Conservation (phyloP, 129 eudicot species). For the Scalesia atractyloides region DNA sequence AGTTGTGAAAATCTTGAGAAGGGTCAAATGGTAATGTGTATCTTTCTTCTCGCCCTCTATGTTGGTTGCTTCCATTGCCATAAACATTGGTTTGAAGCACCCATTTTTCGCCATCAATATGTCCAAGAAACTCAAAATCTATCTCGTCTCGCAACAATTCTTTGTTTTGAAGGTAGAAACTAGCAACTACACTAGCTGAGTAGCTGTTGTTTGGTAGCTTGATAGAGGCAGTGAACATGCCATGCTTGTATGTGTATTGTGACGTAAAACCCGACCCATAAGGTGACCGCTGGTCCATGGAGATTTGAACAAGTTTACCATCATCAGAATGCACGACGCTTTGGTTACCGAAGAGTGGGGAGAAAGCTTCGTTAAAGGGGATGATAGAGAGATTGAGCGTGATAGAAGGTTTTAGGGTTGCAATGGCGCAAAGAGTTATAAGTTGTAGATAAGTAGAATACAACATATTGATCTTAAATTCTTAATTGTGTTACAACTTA, state of each 20-base stretch:
- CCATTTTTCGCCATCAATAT: slow-evolving; percentile 35
- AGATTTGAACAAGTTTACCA: slow-evolving; percentile 51
- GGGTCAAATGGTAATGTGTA: slow-evolving; percentile 46
- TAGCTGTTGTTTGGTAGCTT: slow-evolving; percentile 32
- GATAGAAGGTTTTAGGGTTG: slow-evolving; percentile 10
- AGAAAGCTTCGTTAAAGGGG: slow-evolving; percentile 28
- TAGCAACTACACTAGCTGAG: slow-evolving; percentile 31
- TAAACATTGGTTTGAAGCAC: slow-evolving; percentile 44
- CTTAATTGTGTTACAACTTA: slow-evolving; percentile 7
- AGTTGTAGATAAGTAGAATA: slow-evolving; percentile 19
- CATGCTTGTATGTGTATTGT: slow-evolving; percentile 23
- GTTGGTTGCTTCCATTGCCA: slow-evolving; percentile 35
- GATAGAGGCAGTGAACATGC: slow-evolving; percentile 30
- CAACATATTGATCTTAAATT: slow-evolving; percentile 12
- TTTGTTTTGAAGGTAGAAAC: slow-evolving; percentile 26
- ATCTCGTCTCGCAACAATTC: slow-evolving; percentile 37
- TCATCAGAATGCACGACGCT: slow-evolving; percentile 42
- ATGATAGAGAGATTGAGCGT: slow-evolving; percentile 13
- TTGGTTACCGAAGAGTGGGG: slow-evolving; percentile 45
- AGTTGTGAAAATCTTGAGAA: slow-evolving; percentile 41
- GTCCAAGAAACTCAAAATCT: slow-evolving; percentile 49
- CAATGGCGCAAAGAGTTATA: slow-evolving; percentile 18
- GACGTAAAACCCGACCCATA: slow-evolving; percentile 35
- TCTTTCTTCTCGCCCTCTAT: slow-evolving; percentile 51
- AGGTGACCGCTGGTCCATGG: slow-evolving; percentile 49